Evolutionary conservation across 1,284 basidiomycete genomes (phyloP).

Genomic region (Fomitopsis pinicola): DNA sequence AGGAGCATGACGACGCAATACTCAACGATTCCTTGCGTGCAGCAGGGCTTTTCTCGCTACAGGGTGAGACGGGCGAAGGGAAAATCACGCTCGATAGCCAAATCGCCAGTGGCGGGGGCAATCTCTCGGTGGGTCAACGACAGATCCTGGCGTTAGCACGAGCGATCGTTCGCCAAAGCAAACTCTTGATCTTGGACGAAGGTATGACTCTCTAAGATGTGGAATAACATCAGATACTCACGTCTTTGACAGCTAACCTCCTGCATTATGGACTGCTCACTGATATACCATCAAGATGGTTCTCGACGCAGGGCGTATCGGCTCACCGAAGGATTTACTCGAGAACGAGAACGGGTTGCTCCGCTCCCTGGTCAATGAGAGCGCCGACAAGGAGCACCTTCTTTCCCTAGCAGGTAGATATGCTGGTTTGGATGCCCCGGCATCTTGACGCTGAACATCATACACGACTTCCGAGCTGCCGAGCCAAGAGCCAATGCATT

Average conservation of each 20-base stretch:
- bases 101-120: constrained; percentile 57
- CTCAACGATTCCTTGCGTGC: constrained; percentile 51
- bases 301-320: constrained; percentile 24
- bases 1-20: constrained; percentile 62
- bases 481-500: no score
- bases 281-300: constrained; percentile 9
- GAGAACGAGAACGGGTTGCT: constrained; percentile 46
- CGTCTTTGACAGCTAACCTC: constrained; percentile 26
- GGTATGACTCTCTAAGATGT: constrained; percentile 25
- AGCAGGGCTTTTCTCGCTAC: constrained; percentile 50
- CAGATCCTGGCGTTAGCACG: constrained; percentile 61
- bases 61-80: constrained; percentile 47
- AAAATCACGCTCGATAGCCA: constrained; percentile 47
- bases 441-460: no score
- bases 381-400: constrained; percentile 40
- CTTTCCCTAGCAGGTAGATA: no score
- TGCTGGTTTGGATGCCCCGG: no score
- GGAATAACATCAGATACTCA: neutral
- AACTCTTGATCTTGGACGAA: constrained; percentile 60
- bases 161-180: constrained; percentile 56
- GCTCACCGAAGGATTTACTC: constrained; percentile 58
- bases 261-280: neutral
- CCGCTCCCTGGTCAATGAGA: constrained; percentile 56
- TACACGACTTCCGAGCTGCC: no score
- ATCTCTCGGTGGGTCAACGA: constrained; percentile 52